Conservation (phyloP, 495 filamentous ascomycete genomes). For the Penicillium paradoxum region DNA sequence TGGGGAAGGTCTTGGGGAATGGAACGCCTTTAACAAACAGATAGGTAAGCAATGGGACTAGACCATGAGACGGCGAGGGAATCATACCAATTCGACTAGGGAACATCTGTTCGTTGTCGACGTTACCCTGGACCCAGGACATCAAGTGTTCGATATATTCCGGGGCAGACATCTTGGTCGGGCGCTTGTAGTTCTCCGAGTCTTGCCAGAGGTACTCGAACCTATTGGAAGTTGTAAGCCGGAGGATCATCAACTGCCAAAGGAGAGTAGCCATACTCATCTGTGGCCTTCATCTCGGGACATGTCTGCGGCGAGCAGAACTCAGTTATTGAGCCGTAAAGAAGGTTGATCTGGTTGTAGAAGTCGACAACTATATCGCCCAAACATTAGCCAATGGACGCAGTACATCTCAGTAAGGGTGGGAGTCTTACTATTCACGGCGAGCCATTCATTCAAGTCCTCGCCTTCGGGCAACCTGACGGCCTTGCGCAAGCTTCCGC, state of each 20-base stretch:
- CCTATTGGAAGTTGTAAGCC: slow-evolving; percentile 34
- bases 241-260: neutral
- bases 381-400: slow-evolving; percentile 2
- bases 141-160: slow-evolving; percentile 97
- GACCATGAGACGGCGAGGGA: neutral
- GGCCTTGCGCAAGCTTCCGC: slow-evolving; percentile 90
- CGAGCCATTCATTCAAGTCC: slow-evolving; percentile 95
- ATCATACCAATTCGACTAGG: slow-evolving; percentile 78
- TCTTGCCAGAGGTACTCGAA: slow-evolving; percentile 99
- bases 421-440: slow-evolving; percentile 74
- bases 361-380: slow-evolving; percentile 82
- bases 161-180: slow-evolving; percentile 96
- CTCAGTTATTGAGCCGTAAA: slow-evolving; percentile 97
- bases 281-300: slow-evolving; percentile 98
- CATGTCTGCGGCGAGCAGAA: slow-evolving; percentile 97
- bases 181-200: slow-evolving; percentile 82
- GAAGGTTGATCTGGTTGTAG: slow-evolving; percentile 98
- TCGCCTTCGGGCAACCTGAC: slow-evolving; percentile 96
- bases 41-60: slow-evolving; percentile 3
- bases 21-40: slow-evolving; percentile 61
- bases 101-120: slow-evolving; percentile 93
- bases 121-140: slow-evolving; percentile 90
- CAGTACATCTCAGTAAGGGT: neutral
- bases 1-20: slow-evolving; percentile 88
- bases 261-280: slow-evolving; percentile 61